A percentile compares a stretch with the other conserved stretches of the same genome.
Evolutionary conservation across 2,329 filamentous ascomycete genomes (phyloP).

Genomic region (Fonsecaea pugnacius): DNA sequence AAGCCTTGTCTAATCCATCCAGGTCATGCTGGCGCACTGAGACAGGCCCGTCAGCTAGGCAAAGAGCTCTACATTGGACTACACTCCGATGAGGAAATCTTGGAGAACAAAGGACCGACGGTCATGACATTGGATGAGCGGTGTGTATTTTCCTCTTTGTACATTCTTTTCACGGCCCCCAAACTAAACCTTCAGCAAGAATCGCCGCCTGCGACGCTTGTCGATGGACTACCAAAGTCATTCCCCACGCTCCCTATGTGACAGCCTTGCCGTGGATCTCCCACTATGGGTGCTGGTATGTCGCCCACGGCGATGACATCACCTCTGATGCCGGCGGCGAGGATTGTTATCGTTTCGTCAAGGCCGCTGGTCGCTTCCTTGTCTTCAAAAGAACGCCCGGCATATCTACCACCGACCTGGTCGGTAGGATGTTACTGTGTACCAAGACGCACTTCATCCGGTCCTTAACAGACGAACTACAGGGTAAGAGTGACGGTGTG

Average conservation of each 20-base stretch:
- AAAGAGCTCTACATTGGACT: constrained; percentile 88
- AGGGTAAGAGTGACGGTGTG: constrained; percentile 73
- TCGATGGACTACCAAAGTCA: constrained; percentile 85
- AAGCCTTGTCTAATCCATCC: constrained; percentile 23
- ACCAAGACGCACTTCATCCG: constrained; percentile 93
- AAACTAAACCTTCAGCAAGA: constrained; percentile 49
- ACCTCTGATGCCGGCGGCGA: constrained; percentile 91
- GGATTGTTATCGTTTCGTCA: constrained; percentile 98
- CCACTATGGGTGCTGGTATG: constrained; percentile 92
- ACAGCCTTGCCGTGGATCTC: constrained; percentile 92
- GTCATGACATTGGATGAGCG: constrained; percentile 95
- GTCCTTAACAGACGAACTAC: constrained; percentile 70
- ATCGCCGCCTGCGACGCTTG: constrained; percentile 91
- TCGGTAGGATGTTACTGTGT: constrained; percentile 94
- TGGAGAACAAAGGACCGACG: constrained; percentile 96
- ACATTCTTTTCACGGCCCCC: background rate
- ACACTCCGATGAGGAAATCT: constrained; percentile 92
- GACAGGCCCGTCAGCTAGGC: constrained; percentile 91
- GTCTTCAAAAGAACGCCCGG: constrained; percentile 95
- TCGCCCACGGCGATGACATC: constrained; percentile 96
- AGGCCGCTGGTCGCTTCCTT: constrained; percentile 89
- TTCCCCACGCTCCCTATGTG: constrained; percentile 89
- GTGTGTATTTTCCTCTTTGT: constrained; percentile 46
- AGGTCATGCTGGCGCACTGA: constrained; percentile 96
- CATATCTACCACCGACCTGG: constrained; percentile 97